phyloP scores from a whole-genome alignment of 192 early-diverging fungal species.

The Allomyces javanicus region DNA sequence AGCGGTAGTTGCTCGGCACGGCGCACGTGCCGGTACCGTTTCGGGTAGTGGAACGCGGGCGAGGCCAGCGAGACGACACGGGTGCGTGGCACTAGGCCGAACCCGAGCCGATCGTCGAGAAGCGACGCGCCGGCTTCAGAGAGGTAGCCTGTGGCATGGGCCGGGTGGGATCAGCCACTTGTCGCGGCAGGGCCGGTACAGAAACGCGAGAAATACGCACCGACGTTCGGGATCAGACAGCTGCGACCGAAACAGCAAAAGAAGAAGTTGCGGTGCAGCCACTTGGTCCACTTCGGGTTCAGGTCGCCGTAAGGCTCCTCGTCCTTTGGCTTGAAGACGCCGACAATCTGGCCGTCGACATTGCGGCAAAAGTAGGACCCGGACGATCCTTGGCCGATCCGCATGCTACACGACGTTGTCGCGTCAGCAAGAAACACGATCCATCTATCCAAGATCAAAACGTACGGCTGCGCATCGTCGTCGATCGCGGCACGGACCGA shows the following conservation, averaged over 20 bases:
- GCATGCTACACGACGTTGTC: background rate
- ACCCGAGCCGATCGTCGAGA: slow-evolving; percentile 50
- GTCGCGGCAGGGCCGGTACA: too few relatives aligned
- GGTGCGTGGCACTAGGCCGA: slow-evolving; percentile 64
- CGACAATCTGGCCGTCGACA: slow-evolving; percentile 50
- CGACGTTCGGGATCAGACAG: slow-evolving; percentile 66
- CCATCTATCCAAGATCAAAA: too few relatives aligned
- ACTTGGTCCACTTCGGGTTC: slow-evolving; percentile 80
- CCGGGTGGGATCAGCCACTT: too few relatives aligned
- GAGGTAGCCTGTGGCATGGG: slow-evolving; percentile 44
- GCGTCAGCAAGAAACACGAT: too few relatives aligned
- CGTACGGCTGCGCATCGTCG: background rate
- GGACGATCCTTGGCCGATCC: slow-evolving; percentile 55
- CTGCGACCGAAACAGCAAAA: slow-evolving; percentile 76
- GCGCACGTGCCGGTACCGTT: slow-evolving; percentile 22
- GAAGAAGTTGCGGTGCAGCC: slow-evolving; percentile 68
- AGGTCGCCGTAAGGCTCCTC: slow-evolving; percentile 46
- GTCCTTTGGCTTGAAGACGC: slow-evolving; percentile 76
- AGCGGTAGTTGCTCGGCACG: slow-evolving; percentile 30
- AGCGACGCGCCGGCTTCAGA: slow-evolving; percentile 73
- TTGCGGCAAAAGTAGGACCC: slow-evolving; percentile 82
- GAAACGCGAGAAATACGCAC: too few relatives aligned
- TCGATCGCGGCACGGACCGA: background rate
- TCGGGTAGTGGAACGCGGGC: slow-evolving; percentile 61
- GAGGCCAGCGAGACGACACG: slow-evolving; percentile 52